phyloP scores from a whole-genome alignment of 2,329 filamentous ascomycete species.

The Sarocladium brachiariae region DNA sequence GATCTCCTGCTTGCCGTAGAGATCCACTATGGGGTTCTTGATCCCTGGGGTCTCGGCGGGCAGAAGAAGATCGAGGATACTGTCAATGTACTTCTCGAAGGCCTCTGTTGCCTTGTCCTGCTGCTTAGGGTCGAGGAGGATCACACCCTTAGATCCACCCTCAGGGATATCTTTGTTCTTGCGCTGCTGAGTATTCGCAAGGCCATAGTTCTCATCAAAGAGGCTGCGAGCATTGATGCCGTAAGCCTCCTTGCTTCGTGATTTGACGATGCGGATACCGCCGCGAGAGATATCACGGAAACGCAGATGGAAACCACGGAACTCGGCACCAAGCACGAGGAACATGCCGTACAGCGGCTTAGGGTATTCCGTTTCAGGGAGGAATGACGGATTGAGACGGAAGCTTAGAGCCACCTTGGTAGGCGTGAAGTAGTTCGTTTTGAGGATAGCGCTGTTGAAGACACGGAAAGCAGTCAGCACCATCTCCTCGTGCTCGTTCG shows the following conservation, averaged over 20 bases:
- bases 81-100: slow-evolving; percentile 99
- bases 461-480: slow-evolving; percentile 95
- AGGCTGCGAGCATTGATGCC: slow-evolving; percentile 92
- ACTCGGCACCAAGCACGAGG: slow-evolving; percentile 93
- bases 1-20: slow-evolving; percentile 93
- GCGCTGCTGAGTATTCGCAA: slow-evolving; percentile 96
- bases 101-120: slow-evolving; percentile 88
- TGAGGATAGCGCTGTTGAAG: slow-evolving; percentile 89
- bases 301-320: slow-evolving; percentile 91
- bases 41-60: slow-evolving; percentile 89
- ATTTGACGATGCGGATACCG: slow-evolving; percentile 98
- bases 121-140: slow-evolving; percentile 86
- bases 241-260: slow-evolving; percentile 90
- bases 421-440: slow-evolving; percentile 96
- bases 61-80: slow-evolving; percentile 88
- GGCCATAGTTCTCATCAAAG: slow-evolving; percentile 98
- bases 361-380: slow-evolving; percentile 87
- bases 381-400: slow-evolving; percentile 81
- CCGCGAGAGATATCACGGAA: slow-evolving; percentile 93
- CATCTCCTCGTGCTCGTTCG: slow-evolving; percentile 94
- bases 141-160: slow-evolving; percentile 95
- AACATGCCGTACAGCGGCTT: slow-evolving; percentile 97
- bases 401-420: slow-evolving; percentile 98
- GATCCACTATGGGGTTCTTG: slow-evolving; percentile 96
- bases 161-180: slow-evolving; percentile 99